phyloP scores from a whole-genome alignment of 177 flowering plant genomes.

The Vitis hybrid region DNA sequence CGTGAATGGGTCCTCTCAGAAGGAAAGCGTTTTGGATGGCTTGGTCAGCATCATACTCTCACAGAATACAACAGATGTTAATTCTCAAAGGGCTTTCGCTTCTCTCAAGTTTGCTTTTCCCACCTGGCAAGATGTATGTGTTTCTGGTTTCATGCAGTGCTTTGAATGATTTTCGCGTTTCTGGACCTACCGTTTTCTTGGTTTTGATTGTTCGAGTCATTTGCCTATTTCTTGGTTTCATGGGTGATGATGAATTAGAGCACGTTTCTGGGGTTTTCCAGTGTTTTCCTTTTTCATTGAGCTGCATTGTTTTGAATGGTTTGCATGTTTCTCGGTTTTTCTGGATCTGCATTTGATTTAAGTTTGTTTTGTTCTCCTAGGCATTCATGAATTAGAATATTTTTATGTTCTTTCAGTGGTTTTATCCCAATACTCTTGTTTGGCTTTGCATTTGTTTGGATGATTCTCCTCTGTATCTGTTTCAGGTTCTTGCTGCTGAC shows the following conservation, averaged over 20 bases:
- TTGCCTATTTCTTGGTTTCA: background rate
- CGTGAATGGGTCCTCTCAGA: slow-evolving; percentile 7
- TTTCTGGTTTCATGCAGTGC: background rate
- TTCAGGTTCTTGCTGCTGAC: slow-evolving; percentile 85
- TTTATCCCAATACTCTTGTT: no score
- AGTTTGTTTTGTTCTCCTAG: no score
- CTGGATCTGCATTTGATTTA: no score
- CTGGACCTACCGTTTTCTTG: no score
- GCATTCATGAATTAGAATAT: no score
- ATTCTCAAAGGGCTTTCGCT: slow-evolving; percentile 72
- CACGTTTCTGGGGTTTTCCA: background rate
- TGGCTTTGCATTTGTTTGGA: slow-evolving; percentile 1
- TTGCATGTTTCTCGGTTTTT: no score
- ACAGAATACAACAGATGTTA: slow-evolving; percentile 86
- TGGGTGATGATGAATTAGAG: slow-evolving; percentile 1
- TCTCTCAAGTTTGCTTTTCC: slow-evolving; percentile 78
- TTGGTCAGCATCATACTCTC: slow-evolving; percentile 67
- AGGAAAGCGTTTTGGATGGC: slow-evolving; percentile 83
- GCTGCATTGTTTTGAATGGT: no score
- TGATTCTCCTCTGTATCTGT: slow-evolving; percentile 6
- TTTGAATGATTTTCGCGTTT: no score
- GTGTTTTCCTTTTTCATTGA: background rate
- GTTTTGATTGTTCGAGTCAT: background rate
- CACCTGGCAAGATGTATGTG: slow-evolving; percentile 74
- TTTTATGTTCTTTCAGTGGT: no score